These are phyloP conservation scores for Phytophthora chlamydospora DNA, from an alignment of 352 stramenopile species.

Conservation along the genomic window DNA sequence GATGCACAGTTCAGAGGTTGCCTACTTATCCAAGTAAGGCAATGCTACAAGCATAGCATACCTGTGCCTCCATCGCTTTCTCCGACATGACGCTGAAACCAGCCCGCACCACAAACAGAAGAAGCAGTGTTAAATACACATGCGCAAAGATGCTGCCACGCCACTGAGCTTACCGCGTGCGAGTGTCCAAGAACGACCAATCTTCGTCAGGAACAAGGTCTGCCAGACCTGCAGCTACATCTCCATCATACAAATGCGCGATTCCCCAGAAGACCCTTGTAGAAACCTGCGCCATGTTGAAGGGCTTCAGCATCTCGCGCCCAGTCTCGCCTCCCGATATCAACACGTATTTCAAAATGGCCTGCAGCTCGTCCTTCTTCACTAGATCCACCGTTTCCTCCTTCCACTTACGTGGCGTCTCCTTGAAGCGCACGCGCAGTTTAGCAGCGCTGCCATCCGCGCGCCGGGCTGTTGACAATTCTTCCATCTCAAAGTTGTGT, in stretches of 20 bases:
- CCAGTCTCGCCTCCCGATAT: slow-evolving; percentile 80
- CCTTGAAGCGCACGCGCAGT: slow-evolving; percentile 80
- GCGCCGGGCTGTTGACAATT: slow-evolving; percentile 34
- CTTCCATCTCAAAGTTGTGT: slow-evolving; percentile 64
- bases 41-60: slow-evolving; percentile 20
- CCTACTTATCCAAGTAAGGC: too few relatives aligned
- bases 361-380: slow-evolving; percentile 67
- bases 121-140: slow-evolving; percentile 4
- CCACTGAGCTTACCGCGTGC: slow-evolving; percentile 48
- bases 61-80: slow-evolving; percentile 83
- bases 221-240: slow-evolving; percentile 69
- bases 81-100: slow-evolving; percentile 60
- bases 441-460: slow-evolving; percentile 38
- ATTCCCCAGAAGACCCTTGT: slow-evolving; percentile 89
- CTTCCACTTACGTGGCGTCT: slow-evolving; percentile 80
- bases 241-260: slow-evolving; percentile 74
- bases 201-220: slow-evolving; percentile 80
- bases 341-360: slow-evolving; percentile 85
- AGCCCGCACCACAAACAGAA: slow-evolving; percentile 9
- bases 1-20: too few relatives aligned
- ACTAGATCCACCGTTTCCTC: slow-evolving; percentile 78
- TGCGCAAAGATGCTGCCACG: not conserved
- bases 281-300: slow-evolving; percentile 90
- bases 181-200: slow-evolving; percentile 83
- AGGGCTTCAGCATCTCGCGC: slow-evolving; percentile 89